Conservation (phyloP, 2,329 filamentous ascomycete genomes). For the Hirsutella minnesotensis region DNA sequence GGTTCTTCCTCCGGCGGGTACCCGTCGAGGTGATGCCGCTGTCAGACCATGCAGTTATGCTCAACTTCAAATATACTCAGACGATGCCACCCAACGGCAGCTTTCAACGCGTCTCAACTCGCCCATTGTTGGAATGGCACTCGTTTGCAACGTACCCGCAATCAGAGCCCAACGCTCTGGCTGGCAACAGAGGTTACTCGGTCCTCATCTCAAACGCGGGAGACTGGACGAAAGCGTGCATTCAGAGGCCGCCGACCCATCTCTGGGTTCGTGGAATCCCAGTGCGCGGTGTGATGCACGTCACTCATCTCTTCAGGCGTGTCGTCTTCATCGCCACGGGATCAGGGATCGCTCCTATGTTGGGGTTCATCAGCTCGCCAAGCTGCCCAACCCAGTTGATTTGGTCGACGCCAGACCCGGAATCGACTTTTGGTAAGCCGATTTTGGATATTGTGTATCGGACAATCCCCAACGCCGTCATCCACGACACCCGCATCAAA, state of each 20-base stretch:
- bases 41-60: constrained; percentile 58
- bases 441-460: constrained; percentile 41
- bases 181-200: constrained; percentile 41
- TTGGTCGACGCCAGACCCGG: constrained; percentile 54
- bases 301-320: constrained; percentile 52
- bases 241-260: constrained; percentile 45
- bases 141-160: constrained; percentile 64
- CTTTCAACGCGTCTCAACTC: constrained; percentile 44
- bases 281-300: constrained; percentile 53
- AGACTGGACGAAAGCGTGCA: constrained; percentile 59
- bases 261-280: constrained; percentile 60
- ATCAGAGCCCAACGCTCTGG: constrained; percentile 20
- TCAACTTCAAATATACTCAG: constrained; percentile 57
- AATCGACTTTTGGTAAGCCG: constrained; percentile 47
- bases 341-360: constrained; percentile 59
- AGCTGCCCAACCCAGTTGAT: constrained; percentile 46
- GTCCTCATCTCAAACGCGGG: constrained; percentile 61
- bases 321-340: constrained; percentile 60
- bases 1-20: constrained; percentile 59
- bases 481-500: constrained; percentile 51
- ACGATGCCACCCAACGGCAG: constrained; percentile 29
- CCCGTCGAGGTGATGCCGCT: constrained; percentile 53
- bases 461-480: constrained; percentile 49
- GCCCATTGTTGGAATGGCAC: constrained; percentile 61
- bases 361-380: constrained; percentile 43